Base-by-base conservation (phyloP, 805 yeast species). In the Scheffersomyces stipitis region DNA sequence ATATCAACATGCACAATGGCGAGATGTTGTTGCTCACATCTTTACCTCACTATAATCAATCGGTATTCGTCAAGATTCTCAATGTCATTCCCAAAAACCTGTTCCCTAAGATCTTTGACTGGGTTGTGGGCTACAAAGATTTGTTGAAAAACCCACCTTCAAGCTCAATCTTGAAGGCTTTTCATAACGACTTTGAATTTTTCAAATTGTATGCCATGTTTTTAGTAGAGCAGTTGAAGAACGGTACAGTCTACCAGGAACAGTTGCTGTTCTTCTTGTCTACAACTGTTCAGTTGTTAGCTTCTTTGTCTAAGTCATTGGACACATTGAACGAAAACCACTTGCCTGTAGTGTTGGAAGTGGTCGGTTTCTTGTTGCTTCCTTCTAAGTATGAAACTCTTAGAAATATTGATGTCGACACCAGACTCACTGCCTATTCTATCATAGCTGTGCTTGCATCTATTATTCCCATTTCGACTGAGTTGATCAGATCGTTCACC, bases 361-460 rank as follows among this genome's bases (percentile, higher is more conserved):
- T 73, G 1, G 65, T 80, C 12, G 86, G 84, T 14, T 66, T 70
- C 38, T 61, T 85, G 27, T 60, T 83, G 42, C 44, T 52, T 20
- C 55, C 58, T 3, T 62, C 64, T 2, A 66, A 78, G 5, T 60
- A 42, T 16, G 47, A 46, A 12, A 44, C 32, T 34, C 49, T 57
- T 18, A 29, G 46, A 15, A 41, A 60, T 4, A 44, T 56, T 24
- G 38, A 40, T 4, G 31, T 66, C 26, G 95, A 87, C 51, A 73
- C 82, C 34, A 93, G 86, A 57, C 73, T 87, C 41, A 83, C 96
- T 14, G 88, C 91, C 2, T 91, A 86, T 58, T 85, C 96, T 32
- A 69, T 89, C 10, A 56, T 91, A 16, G 77, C 91, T 0, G 96
- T 91, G 2, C 65, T 90, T 34, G 76, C 84, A 4, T 72, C 91